phyloP scores from a whole-genome alignment of 2,329 filamentous ascomycete genomes.

The Sporothrix curviconia region DNA sequence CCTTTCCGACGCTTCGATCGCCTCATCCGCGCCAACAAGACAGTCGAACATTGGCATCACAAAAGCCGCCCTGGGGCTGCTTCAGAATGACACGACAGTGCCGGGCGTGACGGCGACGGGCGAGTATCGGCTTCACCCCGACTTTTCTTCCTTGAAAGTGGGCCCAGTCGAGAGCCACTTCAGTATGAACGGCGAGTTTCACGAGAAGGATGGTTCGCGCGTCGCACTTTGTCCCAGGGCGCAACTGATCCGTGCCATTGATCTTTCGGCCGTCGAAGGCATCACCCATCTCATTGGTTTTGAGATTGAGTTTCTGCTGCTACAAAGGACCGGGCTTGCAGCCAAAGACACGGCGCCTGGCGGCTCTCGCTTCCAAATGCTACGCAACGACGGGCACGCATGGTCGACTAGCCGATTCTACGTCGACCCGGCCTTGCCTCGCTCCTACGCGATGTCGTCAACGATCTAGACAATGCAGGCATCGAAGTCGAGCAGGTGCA shows the following conservation, averaged over 20 bases:
- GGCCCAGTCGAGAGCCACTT: slow-evolving; percentile 56
- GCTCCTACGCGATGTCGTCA: slow-evolving; percentile 60
- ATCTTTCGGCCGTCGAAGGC: slow-evolving; percentile 43
- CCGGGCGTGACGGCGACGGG: slow-evolving; percentile 52
- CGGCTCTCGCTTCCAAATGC: slow-evolving; percentile 29
- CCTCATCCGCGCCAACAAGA: slow-evolving; percentile 38
- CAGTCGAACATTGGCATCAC: slow-evolving; percentile 53
- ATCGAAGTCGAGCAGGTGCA: slow-evolving; percentile 69
- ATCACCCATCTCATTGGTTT: slow-evolving; percentile 65
- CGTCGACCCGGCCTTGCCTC: slow-evolving; percentile 48
- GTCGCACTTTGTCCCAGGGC: slow-evolving; percentile 59
- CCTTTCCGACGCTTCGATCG: slow-evolving; percentile 53
- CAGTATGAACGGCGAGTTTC: slow-evolving; percentile 62
- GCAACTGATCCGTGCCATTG: slow-evolving; percentile 49
- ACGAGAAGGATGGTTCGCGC: slow-evolving; percentile 44
- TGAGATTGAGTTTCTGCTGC: slow-evolving; percentile 72
- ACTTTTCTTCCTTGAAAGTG: slow-evolving; percentile 53
- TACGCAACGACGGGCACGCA: slow-evolving; percentile 58
- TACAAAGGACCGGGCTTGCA: slow-evolving; percentile 38
- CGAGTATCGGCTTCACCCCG: slow-evolving; percentile 60
- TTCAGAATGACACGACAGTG: slow-evolving; percentile 59
- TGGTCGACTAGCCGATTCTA: slow-evolving; percentile 63
- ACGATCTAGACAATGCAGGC: slow-evolving; percentile 51
- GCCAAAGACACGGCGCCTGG: neutral
- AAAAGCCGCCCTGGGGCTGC: slow-evolving; percentile 55